phyloP scores from a whole-genome alignment of 208 protist species.

The Trypanosoma cruzi region DNA sequence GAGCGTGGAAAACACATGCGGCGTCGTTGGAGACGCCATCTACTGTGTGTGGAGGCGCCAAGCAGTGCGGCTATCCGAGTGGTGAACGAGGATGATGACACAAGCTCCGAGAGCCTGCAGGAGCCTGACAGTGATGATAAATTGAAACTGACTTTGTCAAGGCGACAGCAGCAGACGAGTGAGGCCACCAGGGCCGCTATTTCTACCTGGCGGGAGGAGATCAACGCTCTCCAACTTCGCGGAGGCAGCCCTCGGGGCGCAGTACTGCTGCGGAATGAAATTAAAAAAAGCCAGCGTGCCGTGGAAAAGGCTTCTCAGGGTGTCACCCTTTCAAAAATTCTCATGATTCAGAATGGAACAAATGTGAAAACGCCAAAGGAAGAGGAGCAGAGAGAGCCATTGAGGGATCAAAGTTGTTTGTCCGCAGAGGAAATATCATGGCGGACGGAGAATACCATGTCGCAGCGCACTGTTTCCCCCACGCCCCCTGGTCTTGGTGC shows the following conservation, averaged over 20 bases:
- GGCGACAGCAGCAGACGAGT: not conserved
- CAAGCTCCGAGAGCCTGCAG: not conserved
- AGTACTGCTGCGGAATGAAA: constrained; percentile 8
- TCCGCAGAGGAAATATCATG: constrained; percentile 14
- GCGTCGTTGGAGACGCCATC: not conserved
- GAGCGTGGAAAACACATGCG: constrained; percentile 14
- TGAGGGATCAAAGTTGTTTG: not conserved
- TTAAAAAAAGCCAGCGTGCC: constrained; percentile 11
- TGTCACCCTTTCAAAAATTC: not conserved
- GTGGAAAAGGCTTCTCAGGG: constrained; percentile 16
- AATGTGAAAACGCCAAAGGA: not conserved
- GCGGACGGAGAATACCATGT: not conserved
- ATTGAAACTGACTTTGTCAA: not conserved
- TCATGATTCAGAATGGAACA: not conserved
- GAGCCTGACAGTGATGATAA: not conserved
- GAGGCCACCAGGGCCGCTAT: not conserved
- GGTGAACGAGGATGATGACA: constrained; percentile 14
- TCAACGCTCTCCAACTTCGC: constrained; percentile 5
- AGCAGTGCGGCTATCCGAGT: not conserved
- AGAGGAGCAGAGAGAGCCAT: not conserved
- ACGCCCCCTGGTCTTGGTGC: not conserved
- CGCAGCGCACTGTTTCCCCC: not conserved
- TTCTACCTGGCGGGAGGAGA: not conserved
- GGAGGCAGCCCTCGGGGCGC: not conserved
- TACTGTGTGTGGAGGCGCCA: not conserved